Evolutionary conservation across 257 asterid species (phyloP).

Genomic region (Salvia miltiorrhiza): DNA sequence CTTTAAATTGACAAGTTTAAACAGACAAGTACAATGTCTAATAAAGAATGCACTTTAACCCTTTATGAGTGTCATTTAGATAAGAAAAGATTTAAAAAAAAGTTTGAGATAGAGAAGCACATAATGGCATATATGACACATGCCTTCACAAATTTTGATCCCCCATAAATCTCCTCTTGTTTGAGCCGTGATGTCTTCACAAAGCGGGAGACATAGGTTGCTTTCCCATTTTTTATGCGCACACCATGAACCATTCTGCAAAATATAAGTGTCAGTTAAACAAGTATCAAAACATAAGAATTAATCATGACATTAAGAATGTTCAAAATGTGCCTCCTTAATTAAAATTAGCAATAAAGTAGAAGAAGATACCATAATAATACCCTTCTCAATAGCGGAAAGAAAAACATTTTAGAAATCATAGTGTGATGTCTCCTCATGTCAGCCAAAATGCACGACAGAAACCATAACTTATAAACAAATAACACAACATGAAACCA

Average conservation of each 20-base stretch:
- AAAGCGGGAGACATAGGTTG: constrained; percentile 85
- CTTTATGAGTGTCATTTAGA: neutral
- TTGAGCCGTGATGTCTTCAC: constrained; percentile 81
- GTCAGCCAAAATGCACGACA: neutral
- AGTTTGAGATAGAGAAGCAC: constrained; percentile 16
- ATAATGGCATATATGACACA: neutral
- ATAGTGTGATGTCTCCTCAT: neutral
- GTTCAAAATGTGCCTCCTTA: neutral
- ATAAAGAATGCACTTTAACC: too few relatives aligned
- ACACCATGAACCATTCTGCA: constrained; percentile 92
- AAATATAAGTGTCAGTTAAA: constrained; percentile 5
- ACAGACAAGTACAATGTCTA: too few relatives aligned
- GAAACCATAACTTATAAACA: neutral
- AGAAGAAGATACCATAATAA: neutral
- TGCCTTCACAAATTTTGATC: constrained; percentile 88
- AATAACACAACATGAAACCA: neutral
- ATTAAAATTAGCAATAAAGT: neutral
- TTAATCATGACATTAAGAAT: neutral
- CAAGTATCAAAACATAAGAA: neutral
- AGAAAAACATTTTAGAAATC: neutral
- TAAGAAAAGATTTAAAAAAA: neutral
- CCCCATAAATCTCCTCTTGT: constrained; percentile 80
- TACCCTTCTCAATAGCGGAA: neutral
- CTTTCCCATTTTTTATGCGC: constrained; percentile 90
- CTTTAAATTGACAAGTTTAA: too few relatives aligned